A percentile compares a stretch with the other conserved stretches of the same genome.
phyloP scores from a whole-genome alignment of 345 rosid species.

The Ceriops zippeliana region DNA sequence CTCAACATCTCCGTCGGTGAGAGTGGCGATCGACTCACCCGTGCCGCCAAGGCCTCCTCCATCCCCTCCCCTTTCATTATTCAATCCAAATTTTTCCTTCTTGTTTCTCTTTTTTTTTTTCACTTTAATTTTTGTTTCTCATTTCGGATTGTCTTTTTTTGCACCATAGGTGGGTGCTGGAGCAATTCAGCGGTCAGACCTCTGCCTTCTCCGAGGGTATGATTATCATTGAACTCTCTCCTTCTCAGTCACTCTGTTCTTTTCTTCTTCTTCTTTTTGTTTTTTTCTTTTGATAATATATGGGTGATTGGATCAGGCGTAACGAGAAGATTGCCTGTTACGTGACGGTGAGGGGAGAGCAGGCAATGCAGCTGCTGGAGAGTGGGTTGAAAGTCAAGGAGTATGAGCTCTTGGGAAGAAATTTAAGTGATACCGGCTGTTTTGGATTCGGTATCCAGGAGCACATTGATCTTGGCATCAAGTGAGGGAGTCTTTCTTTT shows the following conservation, averaged over 20 bases:
- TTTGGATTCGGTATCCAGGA: constrained; percentile 92
- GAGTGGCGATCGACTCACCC: constrained; percentile 78
- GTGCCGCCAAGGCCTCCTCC: constrained; percentile 58
- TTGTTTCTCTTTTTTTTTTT: neutral
- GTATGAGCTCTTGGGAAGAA: constrained; percentile 72
- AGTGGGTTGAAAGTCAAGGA: constrained; percentile 88
- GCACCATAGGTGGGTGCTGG: constrained; percentile 53
- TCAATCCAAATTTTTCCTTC: neutral
- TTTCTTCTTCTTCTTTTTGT: constrained; percentile 14
- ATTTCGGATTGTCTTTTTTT: constrained; percentile 5
- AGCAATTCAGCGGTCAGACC: constrained; percentile 70
- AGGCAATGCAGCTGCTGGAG: constrained; percentile 40
- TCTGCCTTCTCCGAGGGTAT: constrained; percentile 76
- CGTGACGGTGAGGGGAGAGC: constrained; percentile 84
- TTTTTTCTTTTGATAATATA: neutral
- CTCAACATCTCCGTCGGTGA: constrained; percentile 81
- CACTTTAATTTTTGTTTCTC: neutral
- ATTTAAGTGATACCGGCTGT: constrained; percentile 93
- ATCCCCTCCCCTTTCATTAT: neutral
- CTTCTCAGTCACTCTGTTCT: too few species aligned
- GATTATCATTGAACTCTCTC: neutral
- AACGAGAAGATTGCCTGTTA: constrained; percentile 91
- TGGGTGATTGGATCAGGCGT: constrained; percentile 42
- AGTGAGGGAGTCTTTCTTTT: constrained; percentile 36
- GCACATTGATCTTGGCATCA: constrained; percentile 96